A percentile compares a stretch with the other conserved stretches of the same genome.
phyloP scores from a whole-genome alignment of 768 basidiomycete genomes.

The Favolaschia claudopus region DNA sequence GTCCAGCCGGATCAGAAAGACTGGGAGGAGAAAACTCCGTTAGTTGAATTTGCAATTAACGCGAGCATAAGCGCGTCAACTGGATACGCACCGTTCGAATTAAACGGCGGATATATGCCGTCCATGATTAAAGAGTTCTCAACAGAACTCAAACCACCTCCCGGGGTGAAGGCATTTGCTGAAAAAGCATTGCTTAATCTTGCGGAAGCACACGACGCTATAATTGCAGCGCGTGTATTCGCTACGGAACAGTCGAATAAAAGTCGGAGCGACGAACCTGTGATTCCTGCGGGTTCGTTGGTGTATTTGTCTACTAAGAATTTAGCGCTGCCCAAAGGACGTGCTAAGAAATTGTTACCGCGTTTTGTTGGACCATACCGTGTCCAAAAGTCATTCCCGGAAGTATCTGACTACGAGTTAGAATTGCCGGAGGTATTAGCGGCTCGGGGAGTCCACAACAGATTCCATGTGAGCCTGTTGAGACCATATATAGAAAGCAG shows the following conservation, averaged over 20 bases:
- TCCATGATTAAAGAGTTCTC: conserved; percentile 24
- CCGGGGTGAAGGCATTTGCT: conserved; percentile 36
- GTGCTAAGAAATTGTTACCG: conserved; percentile 43
- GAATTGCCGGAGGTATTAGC: conserved; percentile 35
- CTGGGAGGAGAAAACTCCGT: neutral
- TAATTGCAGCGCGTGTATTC: conserved; percentile 39
- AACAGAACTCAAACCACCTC: neutral
- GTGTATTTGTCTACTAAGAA: conserved; percentile 49
- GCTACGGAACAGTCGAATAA: conserved; percentile 42
- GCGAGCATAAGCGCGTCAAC: conserved; percentile 38
- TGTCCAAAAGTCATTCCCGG: conserved; percentile 28
- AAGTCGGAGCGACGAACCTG: conserved; percentile 17
- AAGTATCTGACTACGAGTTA: conserved; percentile 36
- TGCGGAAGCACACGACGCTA: conserved; percentile 43
- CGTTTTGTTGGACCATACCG: conserved; percentile 49
- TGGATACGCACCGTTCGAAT: conserved; percentile 42
- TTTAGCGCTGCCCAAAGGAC: conserved; percentile 39
- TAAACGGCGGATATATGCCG: conserved; percentile 37
- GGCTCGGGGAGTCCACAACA: conserved; percentile 37
- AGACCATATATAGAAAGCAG: conserved; percentile 38
- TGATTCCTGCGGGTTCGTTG: conserved; percentile 29
- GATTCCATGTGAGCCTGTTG: conserved; percentile 45
- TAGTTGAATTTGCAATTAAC: conserved; percentile 29
- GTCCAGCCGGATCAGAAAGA: conserved; percentile 34
- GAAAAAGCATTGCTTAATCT: conserved; percentile 32